A percentile compares a stretch with the other conserved stretches of the same genome.
phyloP scores from a whole-genome alignment of 495 filamentous ascomycete species.

The Trichocladium uniseriatum region DNA sequence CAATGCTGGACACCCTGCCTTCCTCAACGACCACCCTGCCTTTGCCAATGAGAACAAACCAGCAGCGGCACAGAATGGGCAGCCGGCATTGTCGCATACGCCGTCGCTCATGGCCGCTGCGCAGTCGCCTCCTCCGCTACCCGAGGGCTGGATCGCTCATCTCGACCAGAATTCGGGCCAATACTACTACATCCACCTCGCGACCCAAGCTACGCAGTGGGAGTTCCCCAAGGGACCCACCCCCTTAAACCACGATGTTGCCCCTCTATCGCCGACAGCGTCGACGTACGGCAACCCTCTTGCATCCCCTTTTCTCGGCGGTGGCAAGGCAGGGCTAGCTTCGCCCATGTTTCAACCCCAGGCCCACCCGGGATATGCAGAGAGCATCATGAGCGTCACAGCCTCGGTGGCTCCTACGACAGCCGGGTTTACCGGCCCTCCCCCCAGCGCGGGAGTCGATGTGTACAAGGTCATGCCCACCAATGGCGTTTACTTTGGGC shows the following conservation, averaged over 20 bases:
- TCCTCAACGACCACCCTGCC: conserved; percentile 75
- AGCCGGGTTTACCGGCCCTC: conserved; percentile 70
- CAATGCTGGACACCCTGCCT: conserved; percentile 49
- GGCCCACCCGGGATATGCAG: conserved; percentile 57
- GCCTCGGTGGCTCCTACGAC: conserved; percentile 55
- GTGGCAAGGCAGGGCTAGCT: conserved; percentile 60
- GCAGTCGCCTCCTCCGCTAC: conserved; percentile 78
- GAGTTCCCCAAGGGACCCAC: conserved; percentile 92
- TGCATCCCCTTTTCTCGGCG: conserved; percentile 60
- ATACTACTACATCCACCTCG: conserved; percentile 97
- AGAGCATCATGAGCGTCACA: conserved; percentile 69
- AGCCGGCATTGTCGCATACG: conserved; percentile 36
- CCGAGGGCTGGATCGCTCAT: conserved; percentile 97
- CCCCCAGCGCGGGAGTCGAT: conserved; percentile 78
- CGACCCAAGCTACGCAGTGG: conserved; percentile 96
- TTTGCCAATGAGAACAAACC: conserved; percentile 69
- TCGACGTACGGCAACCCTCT: conserved; percentile 74
- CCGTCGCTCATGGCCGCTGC: conserved; percentile 51
- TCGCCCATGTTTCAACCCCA: conserved; percentile 68
- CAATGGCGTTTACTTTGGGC: conserved; percentile 98
- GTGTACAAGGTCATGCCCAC: conserved; percentile 87
- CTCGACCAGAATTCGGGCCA: conserved; percentile 90
- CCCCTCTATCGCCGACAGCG: conserved; percentile 68
- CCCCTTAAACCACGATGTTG: conserved; percentile 65
- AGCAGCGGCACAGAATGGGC: conserved; percentile 30